phyloP scores from a whole-genome alignment of 306 rosid species.

The Potentilla sterilis region DNA sequence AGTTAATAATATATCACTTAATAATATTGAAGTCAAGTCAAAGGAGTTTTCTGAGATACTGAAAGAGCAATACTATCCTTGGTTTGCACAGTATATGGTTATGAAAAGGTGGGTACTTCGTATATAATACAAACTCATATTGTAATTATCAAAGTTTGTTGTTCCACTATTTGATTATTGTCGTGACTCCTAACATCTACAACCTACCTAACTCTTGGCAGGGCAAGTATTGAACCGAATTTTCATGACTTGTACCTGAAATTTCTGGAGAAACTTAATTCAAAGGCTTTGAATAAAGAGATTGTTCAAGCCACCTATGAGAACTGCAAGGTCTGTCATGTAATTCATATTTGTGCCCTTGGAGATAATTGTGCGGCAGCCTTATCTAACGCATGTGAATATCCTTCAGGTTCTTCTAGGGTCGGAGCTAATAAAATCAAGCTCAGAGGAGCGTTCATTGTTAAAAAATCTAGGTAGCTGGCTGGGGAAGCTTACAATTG shows the following conservation, averaged over 20 bases:
- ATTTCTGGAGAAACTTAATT: constrained; percentile 81
- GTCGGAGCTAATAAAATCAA: constrained; percentile 93
- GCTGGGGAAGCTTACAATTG: constrained; percentile 98
- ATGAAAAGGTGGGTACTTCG: constrained; percentile 75
- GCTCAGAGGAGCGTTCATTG: constrained; percentile 97
- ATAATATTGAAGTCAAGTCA: constrained; percentile 75
- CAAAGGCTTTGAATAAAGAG: constrained; percentile 79
- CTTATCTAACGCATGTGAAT: not conserved
- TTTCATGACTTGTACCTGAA: constrained; percentile 93
- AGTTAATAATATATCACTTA: constrained; percentile 72
- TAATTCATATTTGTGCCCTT: constrained; percentile 7
- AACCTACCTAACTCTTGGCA: constrained; percentile 28
- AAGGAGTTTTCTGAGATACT: constrained; percentile 71
- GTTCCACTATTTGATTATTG: not conserved
- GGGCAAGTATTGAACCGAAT: constrained; percentile 99
- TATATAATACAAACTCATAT: not conserved
- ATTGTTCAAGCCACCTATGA: constrained; percentile 87
- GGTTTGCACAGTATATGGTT: constrained; percentile 99
- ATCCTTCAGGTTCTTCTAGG: constrained; percentile 83
- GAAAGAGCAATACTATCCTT: constrained; percentile 82
- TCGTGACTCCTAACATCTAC: not conserved
- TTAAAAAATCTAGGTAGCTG: constrained; percentile 98
- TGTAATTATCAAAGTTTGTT: not conserved
- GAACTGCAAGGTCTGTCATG: constrained; percentile 83
- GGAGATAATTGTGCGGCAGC: not conserved